These are phyloP conservation scores for Russula ochroleuca DNA, from an alignment of 768 basidiomycete genomes.

Conservation along the genomic window DNA sequence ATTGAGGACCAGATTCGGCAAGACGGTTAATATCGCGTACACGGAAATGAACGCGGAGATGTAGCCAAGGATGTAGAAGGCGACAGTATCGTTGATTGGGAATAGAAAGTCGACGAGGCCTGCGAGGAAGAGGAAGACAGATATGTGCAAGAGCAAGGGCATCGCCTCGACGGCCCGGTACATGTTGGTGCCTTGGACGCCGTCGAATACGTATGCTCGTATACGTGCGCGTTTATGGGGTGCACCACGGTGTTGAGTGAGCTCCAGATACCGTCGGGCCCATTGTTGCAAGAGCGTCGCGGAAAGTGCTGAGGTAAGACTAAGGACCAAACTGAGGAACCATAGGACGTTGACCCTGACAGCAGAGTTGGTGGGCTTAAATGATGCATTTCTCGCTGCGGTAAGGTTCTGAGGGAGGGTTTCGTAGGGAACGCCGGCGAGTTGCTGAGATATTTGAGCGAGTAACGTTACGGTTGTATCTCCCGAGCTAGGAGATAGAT, in stretches of 20 bases:
- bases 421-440: neutral
- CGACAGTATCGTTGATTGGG: neutral
- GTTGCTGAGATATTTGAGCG: constrained; percentile 18
- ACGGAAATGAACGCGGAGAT: neutral
- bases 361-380: neutral
- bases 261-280: neutral
- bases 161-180: neutral
- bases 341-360: constrained; percentile 11
- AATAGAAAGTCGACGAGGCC: constrained; percentile 14
- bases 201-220: neutral
- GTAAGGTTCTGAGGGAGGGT: neutral
- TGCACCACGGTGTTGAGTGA: neutral
- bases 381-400: neutral
- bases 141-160: neutral
- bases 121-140: constrained; percentile 7
- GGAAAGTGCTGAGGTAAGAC: neutral
- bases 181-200: neutral
- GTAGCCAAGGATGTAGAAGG: neutral
- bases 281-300: constrained; percentile 15
- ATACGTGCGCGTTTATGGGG: neutral
- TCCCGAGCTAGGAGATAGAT: neutral
- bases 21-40: neutral
- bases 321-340: constrained; percentile 12
- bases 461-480: neutral
- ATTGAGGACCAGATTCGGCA: constrained; percentile 5